Base-by-base conservation (phyloP, 257 asterid genomes). In the Nicotiana obtusifolia region DNA sequence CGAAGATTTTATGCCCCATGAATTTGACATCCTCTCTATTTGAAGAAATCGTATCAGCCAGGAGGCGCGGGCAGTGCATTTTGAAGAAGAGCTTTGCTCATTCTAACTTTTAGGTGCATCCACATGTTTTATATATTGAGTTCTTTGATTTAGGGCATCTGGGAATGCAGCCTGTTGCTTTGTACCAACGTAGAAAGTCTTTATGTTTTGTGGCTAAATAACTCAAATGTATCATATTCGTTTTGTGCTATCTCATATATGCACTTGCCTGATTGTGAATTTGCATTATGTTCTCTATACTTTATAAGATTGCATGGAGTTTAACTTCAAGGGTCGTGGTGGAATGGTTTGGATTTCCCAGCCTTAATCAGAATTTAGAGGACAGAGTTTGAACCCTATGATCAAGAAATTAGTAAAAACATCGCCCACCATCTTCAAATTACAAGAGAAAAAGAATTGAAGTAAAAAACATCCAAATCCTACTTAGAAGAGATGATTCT, bases 1-100 rank as follows among this genome's bases (percentile, higher is more conserved):
- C 20, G 98, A 91, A 86, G 99, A 96, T 82, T 96, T 91, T 89
- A 92, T 96, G 99, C 99, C 98, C 59, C 99, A 94, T 84, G 99
- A 96, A 81, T 84, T 91, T 53, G 93, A 91, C 54, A 91, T 92
- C 69, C 85, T 94, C 37, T 71, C 94, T 37, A n/a, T 83, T 64
- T 89, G 86, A 89, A 76, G 73, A 52, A 6, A n/a, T 67, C 22
- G 1, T 54, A 44, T 64, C 47, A 3, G 78, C 33, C 73, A 79
- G 33, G 73, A 16, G 59, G 14, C 56, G 47, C 28, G 20, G 77
- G 77, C 57, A 69, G 57, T 41, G 77, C 77, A 65, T 79, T 52
- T 37, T 65, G 76, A 64, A 61, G 78, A 79, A 73, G 83, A 49
- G 62, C 80, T 49, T 75, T 75, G 80, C 24, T 75, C 62, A 49